phyloP scores from a whole-genome alignment of 2,329 filamentous ascomycete species.

The Colletotrichum phormii region DNA sequence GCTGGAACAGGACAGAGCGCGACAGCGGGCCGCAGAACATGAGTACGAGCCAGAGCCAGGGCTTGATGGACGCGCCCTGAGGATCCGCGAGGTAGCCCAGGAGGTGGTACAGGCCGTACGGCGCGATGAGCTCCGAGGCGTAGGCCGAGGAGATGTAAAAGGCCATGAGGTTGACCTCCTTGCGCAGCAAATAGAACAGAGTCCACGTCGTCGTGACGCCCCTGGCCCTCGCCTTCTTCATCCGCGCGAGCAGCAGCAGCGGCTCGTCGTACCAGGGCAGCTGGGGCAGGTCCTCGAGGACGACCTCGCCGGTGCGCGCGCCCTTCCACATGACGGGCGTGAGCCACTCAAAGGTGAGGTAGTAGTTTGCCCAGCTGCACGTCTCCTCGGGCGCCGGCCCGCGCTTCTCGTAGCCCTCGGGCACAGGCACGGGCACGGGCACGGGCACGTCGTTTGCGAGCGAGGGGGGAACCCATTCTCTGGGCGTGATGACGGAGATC shows the following conservation, averaged over 20 bases:
- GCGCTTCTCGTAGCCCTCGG: conserved; percentile 48
- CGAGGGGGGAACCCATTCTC: conserved; percentile 62
- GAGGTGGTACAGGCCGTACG: conserved; percentile 65
- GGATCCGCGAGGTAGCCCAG: conserved; percentile 63
- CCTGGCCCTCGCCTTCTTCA: conserved; percentile 56
- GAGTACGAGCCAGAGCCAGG: conserved; percentile 65
- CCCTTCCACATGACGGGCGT: conserved; percentile 62
- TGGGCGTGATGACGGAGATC: conserved; percentile 58
- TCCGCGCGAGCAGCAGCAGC: conserved; percentile 55
- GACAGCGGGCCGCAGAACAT: conserved; percentile 63
- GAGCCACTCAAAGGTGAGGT: conserved; percentile 63
- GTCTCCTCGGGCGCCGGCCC: conserved; percentile 63
- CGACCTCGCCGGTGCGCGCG: conserved; percentile 52
- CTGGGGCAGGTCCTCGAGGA: conserved; percentile 59
- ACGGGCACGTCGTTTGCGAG: conserved; percentile 51
- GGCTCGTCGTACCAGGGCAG: conserved; percentile 69
- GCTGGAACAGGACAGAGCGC: conserved; percentile 64
- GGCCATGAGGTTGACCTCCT: conserved; percentile 58
- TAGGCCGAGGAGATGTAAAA: conserved; percentile 53
- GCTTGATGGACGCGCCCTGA: conserved; percentile 55
- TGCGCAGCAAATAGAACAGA: conserved; percentile 54
- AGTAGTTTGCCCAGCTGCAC: conserved; percentile 65
- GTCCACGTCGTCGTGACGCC: conserved; percentile 59
- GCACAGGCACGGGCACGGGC: too few relatives aligned
- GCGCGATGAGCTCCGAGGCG: conserved; percentile 61